Evolutionary conservation across 139 green algal species (phyloP), one percentile per base, ranked within the genome.

Genomic region (Choricystis sp.): DNA sequence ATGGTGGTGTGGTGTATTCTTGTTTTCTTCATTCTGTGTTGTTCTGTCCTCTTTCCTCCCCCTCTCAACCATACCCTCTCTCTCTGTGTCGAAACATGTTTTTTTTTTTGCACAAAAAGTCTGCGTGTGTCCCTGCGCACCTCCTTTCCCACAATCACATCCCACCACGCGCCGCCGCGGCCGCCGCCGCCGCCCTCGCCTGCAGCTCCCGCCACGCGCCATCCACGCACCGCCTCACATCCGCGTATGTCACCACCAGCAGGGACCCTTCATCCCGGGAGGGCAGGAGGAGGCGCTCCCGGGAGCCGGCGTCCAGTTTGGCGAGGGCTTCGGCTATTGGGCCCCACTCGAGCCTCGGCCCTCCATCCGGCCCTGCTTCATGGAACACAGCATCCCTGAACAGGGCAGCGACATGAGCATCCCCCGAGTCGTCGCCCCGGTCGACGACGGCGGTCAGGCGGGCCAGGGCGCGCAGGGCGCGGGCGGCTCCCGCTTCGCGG

Each of bases 301-400:
- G 72, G 29, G 91, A 74, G 1, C 85, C 86, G 0, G 82, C 80
- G 57, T 94, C 86, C 31, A 87, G 60, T 74, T 97, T 97, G 74
- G 95, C 95, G 19, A 97, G 79, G 0, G 70, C 68, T 66, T 97
- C 90, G 3, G 85, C 64, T 16, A 90, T 68, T 61, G 91, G 79
- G 2, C 89, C 89, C 84, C 86, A 97, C 71, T 97, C 90, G 58
- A 94, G 56, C 52, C 79, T 22, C 3, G 86, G 89, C 2, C 29
- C 62, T 0, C 88, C 88, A 30, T 88, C 77, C 59, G 86, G 77
- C 16, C 65, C 60, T 3, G 65, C 66, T 66, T 94, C 86, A 69
- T 94, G 84, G 65, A 94, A 90, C 52, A 94, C 68, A 78, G 94
- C 94, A 77, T 97, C 90, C 2, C 83, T 69, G 72, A 97, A 96